A percentile compares a stretch with the other conserved stretches of the same genome.
phyloP scores from a whole-genome alignment of 2,329 filamentous ascomycete genomes.

The Xylariaceae sp. region DNA sequence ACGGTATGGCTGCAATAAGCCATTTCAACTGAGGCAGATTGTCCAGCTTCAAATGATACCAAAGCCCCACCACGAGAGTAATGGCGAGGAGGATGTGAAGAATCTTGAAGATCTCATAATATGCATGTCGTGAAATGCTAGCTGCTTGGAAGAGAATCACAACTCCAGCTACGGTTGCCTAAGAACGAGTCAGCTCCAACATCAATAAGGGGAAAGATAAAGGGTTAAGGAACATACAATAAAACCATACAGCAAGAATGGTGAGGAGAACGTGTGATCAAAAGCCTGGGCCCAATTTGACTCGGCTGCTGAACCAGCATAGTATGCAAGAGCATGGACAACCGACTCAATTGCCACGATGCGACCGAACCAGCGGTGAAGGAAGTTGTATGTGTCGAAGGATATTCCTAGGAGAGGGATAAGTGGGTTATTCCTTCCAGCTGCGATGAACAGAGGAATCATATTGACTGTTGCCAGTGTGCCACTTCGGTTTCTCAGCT shows the following conservation, averaged over 20 bases:
- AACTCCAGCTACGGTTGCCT: slow-evolving; percentile 58
- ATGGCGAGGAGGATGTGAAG: slow-evolving; percentile 64
- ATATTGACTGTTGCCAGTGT: slow-evolving; percentile 71
- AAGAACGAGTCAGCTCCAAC: slow-evolving; percentile 9
- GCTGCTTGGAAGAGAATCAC: slow-evolving; percentile 64
- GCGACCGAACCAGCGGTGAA: slow-evolving; percentile 77
- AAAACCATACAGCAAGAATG: slow-evolving; percentile 58
- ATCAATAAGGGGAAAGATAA: slow-evolving; percentile 1
- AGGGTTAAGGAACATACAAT: slow-evolving; percentile 47
- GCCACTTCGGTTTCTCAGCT: slow-evolving; percentile 65
- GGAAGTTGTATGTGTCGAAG: slow-evolving; percentile 78
- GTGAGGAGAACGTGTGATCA: slow-evolving; percentile 31
- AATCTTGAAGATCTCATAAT: slow-evolving; percentile 74
- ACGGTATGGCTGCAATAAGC: slow-evolving; percentile 56
- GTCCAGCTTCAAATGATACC: slow-evolving; percentile 60
- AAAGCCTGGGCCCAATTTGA: slow-evolving; percentile 49
- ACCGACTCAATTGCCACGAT: slow-evolving; percentile 69
- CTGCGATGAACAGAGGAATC: slow-evolving; percentile 70
- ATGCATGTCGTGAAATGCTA: slow-evolving; percentile 69
- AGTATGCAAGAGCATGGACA: slow-evolving; percentile 61
- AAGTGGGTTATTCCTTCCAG: slow-evolving; percentile 73
- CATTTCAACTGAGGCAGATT: slow-evolving; percentile 54
- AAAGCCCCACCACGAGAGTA: slow-evolving; percentile 58
- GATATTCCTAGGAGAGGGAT: slow-evolving; percentile 68
- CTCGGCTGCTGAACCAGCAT: slow-evolving; percentile 38